Evolutionary conservation across 768 basidiomycete species (phyloP).

Genomic region (Pleurotus giganteus): DNA sequence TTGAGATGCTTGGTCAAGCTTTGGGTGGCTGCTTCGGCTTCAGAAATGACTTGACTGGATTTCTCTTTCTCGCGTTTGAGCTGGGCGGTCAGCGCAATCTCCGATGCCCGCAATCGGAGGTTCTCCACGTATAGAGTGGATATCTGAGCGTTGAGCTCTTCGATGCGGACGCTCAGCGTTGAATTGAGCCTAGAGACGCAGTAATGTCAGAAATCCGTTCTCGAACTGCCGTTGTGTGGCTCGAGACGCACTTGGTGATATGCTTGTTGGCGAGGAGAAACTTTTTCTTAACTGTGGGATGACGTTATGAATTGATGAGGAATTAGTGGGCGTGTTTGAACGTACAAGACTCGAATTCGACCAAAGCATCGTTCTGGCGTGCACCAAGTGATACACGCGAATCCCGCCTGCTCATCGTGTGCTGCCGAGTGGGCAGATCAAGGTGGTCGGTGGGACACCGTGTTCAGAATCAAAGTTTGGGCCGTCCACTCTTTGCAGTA

Average conservation of each 20-base stretch:
- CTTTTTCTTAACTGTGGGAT: constrained; percentile 80
- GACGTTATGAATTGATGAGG: constrained; percentile 32
- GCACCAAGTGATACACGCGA: constrained; percentile 61
- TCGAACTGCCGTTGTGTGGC: neutral
- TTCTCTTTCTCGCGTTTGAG: constrained; percentile 81
- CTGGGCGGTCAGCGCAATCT: constrained; percentile 72
- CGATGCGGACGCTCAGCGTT: constrained; percentile 78
- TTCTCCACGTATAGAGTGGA: constrained; percentile 83
- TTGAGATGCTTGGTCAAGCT: constrained; percentile 64
- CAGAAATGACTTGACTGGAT: constrained; percentile 65
- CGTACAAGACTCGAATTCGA: constrained; percentile 85
- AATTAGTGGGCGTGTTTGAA: constrained; percentile 19
- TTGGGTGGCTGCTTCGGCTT: constrained; percentile 67
- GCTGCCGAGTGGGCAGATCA: constrained; percentile 21
- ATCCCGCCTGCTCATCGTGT: constrained; percentile 57
- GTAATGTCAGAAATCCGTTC: neutral
- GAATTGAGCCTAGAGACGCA: constrained; percentile 65
- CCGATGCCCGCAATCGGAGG: constrained; percentile 75
- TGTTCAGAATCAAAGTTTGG: no score
- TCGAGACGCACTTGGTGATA: constrained; percentile 73
- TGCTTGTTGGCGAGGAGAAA: constrained; percentile 89
- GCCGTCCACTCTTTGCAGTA: no score
- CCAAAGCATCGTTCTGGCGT: constrained; percentile 75
- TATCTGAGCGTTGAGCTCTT: constrained; percentile 82
- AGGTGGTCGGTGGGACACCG: no score